Base-by-base conservation (phyloP, 2,329 filamentous ascomycete species). In the Fusarium sp. region DNA sequence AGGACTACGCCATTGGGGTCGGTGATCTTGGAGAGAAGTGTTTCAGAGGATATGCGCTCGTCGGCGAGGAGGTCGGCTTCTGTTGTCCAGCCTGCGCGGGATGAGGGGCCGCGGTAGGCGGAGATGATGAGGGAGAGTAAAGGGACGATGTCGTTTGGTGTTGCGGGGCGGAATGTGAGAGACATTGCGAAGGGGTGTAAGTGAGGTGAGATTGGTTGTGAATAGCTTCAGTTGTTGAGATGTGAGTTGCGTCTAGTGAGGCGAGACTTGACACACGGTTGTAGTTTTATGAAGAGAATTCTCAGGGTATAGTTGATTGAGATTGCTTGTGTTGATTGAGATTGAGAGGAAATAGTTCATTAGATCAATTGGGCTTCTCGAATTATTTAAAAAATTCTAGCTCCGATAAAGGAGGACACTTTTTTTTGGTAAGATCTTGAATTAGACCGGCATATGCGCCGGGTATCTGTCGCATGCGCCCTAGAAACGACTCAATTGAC, bases 41-140 rank as follows among this genome's bases (percentile, higher is more conserved):
- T 78, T 1, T 59, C 63, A 3, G 73, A 63, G 63, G 81, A 78
- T 73, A 85, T 84, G 74, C 83, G 82, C 24, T 81, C 75, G 71
- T 80, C 82, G 12, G 72, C 73, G 21, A 85, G 68, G 11, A 84
- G 76, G 57, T 84, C 80, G 18, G 82, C 81, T 65, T 84, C 83
- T 6, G 81, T 84, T 16, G 83, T 84, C 83, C 83, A 85, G 54
- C 83, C 83, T 18, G 74, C 70, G 29, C 79, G 77, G 67, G 77
- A 80, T 24, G 73, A 56, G 4, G 79, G 78, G 52, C 83, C 83
- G 60, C 82, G 82, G 75, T 83, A 85, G 38, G 83, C 83, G 3
- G 80, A 79, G 48, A 78, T 76, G 48, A 85, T 77, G 52, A 85
- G 79, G 6, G 76, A 62, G 23, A 81, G 77, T 28, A 84, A 59